Percentiles rank a stretch among this genome's conserved stretches.
phyloP scores from a whole-genome alignment of 2,329 filamentous ascomycete species.

The Penicillium sp. region DNA sequence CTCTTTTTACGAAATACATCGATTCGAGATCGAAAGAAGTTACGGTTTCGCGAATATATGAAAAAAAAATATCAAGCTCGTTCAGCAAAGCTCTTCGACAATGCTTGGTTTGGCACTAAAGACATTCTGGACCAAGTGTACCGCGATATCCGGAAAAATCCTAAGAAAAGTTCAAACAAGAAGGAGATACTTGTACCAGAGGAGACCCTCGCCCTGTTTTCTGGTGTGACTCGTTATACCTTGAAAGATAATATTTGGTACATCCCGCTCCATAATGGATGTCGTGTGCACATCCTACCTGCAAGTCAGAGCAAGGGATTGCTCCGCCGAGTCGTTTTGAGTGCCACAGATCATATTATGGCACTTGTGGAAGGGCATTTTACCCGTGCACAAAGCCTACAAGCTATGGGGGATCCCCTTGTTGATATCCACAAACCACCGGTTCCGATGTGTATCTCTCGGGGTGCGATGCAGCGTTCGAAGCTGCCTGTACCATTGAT shows the following conservation, averaged over 20 bases:
- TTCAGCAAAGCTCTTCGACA: background rate
- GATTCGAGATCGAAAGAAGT: slow-evolving; percentile 25
- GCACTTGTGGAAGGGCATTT: slow-evolving; percentile 33
- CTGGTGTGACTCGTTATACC: slow-evolving; percentile 30
- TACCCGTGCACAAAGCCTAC: slow-evolving; percentile 20
- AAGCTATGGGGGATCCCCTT: slow-evolving; percentile 29
- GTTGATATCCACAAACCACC: slow-evolving; percentile 29
- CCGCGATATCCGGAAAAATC: slow-evolving; percentile 12
- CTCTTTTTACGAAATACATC: slow-evolving; percentile 16
- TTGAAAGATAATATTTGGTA: slow-evolving; percentile 41
- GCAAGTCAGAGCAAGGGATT: slow-evolving; percentile 30
- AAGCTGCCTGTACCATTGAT: slow-evolving; percentile 27
- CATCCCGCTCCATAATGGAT: slow-evolving; percentile 36
- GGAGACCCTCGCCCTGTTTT: slow-evolving; percentile 34
- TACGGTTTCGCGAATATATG: slow-evolving; percentile 24
- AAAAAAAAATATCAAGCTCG: slow-evolving; percentile 2
- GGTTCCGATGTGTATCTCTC: slow-evolving; percentile 32
- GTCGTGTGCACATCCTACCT: slow-evolving; percentile 38
- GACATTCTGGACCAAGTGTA: slow-evolving; percentile 27
- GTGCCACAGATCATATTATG: slow-evolving; percentile 34
- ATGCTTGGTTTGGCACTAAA: slow-evolving; percentile 28
- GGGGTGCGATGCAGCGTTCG: slow-evolving; percentile 22
- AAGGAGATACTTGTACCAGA: slow-evolving; percentile 37
- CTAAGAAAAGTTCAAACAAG: slow-evolving; percentile 15
- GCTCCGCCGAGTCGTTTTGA: slow-evolving; percentile 35